Evolutionary conservation across 768 basidiomycete species (phyloP), one percentile per base, ranked within the genome.

Genomic region (Hemileccinum impolitum): DNA sequence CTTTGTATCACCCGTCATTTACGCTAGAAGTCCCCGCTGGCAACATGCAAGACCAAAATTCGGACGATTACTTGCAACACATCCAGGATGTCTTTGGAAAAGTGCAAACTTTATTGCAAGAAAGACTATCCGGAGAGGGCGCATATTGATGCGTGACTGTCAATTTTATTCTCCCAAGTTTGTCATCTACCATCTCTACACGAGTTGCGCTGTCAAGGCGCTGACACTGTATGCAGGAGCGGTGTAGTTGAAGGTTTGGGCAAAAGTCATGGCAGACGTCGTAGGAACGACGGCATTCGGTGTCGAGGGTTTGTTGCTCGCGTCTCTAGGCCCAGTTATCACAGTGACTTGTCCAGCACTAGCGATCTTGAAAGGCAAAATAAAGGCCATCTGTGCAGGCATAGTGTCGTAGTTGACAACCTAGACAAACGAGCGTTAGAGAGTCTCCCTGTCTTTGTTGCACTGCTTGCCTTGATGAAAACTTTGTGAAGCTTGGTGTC

Each of bases 1-100:
- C 84, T 0, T 58, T 78, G 15, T 94, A 91, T 60, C 83, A 74
- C 10, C 92, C 91, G 0, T 87, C 86, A 0, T 94, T 94, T 62
- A 85, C 81, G 1, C 72, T 94, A 23, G 88, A 90, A 51, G 80
- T 94, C 1, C 78, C 82, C 0, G 64, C 75, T 30, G 89, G 90
- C 5, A 86, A 80, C 51, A 84, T 84, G 77, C 76, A 72, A 48
- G 90, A 94, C 53, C 75, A 79, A 39, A 94, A 94, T 59, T 75
- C 77, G 0, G 70, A 77, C 0, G 79, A 77, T 14, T 81, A 87
- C 56, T 57, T 89, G 14, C 48, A 55, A 8, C 56, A 60, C 10
- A 62, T 88, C 3, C 73, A 80, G 57, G 43, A 53, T 8, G 51
- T 70, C 12, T 83, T 74, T 51, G 63, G 65, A 12, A 55, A 58